phyloP scores from a whole-genome alignment of 805 yeast species.

The Grigorovia jiainica region DNA sequence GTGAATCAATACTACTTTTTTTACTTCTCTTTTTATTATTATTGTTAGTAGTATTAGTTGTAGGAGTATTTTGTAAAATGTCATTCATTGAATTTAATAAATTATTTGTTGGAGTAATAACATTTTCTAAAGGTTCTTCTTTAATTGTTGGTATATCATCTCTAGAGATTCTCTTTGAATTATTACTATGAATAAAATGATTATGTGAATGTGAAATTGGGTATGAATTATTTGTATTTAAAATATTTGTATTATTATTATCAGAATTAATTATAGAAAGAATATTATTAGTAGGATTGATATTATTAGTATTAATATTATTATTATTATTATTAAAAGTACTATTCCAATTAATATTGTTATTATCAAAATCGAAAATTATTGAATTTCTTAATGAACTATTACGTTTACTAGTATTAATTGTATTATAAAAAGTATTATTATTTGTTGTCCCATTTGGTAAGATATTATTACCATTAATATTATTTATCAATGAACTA shows the following conservation, averaged over 20 bases:
- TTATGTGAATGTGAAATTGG: not conserved
- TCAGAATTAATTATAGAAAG: not conserved
- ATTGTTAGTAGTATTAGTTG: not conserved
- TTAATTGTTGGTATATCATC: too few relatives aligned
- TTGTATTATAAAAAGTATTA: not conserved
- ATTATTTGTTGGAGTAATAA: too few relatives aligned
- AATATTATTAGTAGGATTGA: not conserved
- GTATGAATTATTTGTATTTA: not conserved
- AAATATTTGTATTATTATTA: not conserved
- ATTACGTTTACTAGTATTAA: not conserved
- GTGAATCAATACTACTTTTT: not conserved
- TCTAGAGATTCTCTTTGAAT: too few relatives aligned
- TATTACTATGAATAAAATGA: too few relatives aligned
- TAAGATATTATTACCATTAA: not conserved
- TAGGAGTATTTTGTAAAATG: too few relatives aligned
- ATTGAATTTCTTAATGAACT: not conserved
- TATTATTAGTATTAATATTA: not conserved
- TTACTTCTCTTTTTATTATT: not conserved
- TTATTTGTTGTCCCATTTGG: not conserved
- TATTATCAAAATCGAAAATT: not conserved
- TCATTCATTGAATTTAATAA: too few relatives aligned
- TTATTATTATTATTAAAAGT: not conserved
- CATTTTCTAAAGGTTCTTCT: too few relatives aligned
- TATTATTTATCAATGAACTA: slow-evolving; percentile 5
- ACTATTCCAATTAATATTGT: not conserved